Evolutionary conservation across 495 filamentous ascomycete genomes (phyloP).

Genomic region (Mytilinidion resinicola): DNA sequence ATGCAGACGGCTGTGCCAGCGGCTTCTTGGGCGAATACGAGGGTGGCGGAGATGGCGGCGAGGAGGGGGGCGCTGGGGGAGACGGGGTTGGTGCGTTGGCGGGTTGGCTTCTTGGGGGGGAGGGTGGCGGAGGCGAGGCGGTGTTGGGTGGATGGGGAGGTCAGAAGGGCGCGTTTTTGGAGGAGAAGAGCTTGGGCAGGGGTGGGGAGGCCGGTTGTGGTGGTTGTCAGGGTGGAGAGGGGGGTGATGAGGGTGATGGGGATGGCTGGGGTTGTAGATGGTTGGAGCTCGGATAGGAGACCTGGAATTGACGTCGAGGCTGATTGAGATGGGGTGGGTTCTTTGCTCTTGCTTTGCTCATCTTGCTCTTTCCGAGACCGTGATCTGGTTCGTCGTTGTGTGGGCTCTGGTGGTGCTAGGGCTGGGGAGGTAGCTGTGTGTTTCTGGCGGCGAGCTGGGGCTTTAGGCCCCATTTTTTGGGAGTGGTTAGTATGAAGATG

Average conservation of each 20-base stretch:
- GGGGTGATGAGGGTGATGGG: background rate
- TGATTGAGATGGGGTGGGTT: background rate
- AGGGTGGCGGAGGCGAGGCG: background rate
- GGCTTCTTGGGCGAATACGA: slow-evolving; percentile 45
- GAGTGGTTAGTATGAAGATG: too few species aligned
- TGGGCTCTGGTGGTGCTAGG: background rate
- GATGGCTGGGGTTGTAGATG: too few species aligned
- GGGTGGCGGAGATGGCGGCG: slow-evolving; percentile 35
- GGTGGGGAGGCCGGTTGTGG: background rate
- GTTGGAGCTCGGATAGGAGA: too few species aligned
- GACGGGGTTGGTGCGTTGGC: background rate
- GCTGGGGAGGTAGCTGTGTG: background rate
- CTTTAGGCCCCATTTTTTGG: too few species aligned
- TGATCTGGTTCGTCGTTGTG: background rate
- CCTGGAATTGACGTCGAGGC: background rate
- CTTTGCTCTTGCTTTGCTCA: background rate
- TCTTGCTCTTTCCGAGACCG: background rate
- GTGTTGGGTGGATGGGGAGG: too few species aligned
- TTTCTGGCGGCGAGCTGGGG: too few species aligned
- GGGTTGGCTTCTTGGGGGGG: background rate
- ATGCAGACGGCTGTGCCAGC: slow-evolving; percentile 47
- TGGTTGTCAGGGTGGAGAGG: background rate
- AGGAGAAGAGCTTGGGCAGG: background rate
- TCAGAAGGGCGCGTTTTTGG: background rate
- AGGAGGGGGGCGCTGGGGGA: too few species aligned